Conservation (phyloP, 2,329 filamentous ascomycete species). For the Aquanectria penicillioides region DNA sequence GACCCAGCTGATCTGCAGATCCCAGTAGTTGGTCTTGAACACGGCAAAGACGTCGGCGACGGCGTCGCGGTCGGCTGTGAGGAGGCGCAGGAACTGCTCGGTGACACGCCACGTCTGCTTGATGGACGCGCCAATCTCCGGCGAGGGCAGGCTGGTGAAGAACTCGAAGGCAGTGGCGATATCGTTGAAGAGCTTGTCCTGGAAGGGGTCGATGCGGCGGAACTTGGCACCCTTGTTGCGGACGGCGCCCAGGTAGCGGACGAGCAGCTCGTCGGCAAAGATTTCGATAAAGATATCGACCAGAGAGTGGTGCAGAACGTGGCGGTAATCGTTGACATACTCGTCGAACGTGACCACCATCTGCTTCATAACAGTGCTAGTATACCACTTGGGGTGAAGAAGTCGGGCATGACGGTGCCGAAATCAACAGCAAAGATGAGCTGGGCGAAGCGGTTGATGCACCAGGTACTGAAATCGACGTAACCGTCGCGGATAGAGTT, state of each 20-base stretch:
- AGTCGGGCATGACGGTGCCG: constrained; percentile 80
- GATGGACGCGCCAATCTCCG: constrained; percentile 76
- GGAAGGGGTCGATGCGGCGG: constrained; percentile 85
- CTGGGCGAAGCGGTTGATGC: constrained; percentile 85
- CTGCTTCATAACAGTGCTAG: constrained; percentile 85
- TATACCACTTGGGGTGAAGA: constrained; percentile 96
- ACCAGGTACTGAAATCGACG: constrained; percentile 93
- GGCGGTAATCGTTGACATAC: constrained; percentile 88
- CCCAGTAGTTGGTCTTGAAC: constrained; percentile 91
- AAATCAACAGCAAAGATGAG: constrained; percentile 95
- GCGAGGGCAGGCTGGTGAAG: constrained; percentile 77
- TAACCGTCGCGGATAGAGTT: constrained; percentile 86
- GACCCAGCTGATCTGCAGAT: constrained; percentile 94
- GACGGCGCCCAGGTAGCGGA: constrained; percentile 83
- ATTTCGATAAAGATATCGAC: constrained; percentile 94
- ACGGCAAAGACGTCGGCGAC: constrained; percentile 82
- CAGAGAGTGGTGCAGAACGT: constrained; percentile 85
- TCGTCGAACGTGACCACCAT: constrained; percentile 96
- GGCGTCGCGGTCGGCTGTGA: constrained; percentile 78
- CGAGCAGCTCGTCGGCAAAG: constrained; percentile 88
- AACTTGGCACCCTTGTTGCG: constrained; percentile 93
- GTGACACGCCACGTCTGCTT: constrained; percentile 94
- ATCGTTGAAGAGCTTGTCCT: constrained; percentile 94
- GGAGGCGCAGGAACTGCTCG: constrained; percentile 81
- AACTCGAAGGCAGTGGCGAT: constrained; percentile 90